Base-by-base conservation (phyloP, 1,139 yeast species). In the Hyphopichia wangnamkhiaoensis region DNA sequence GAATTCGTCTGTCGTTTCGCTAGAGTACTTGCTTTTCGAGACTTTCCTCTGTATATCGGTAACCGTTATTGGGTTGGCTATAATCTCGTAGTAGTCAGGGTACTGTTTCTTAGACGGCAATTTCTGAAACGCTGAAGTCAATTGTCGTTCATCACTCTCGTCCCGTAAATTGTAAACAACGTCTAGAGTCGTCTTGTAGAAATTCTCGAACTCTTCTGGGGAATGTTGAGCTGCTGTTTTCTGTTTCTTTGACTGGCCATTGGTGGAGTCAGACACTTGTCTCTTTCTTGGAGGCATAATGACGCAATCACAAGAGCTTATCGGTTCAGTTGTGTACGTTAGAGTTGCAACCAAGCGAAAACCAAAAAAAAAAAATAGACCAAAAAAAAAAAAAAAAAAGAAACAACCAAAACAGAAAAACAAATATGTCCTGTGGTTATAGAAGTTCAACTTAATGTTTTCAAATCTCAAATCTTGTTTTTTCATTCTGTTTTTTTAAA, bases 71-170 rank as follows among this genome's bases (percentile, higher is more conserved):
- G 95, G 95, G n/a, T 66, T 57, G 19, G 62, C 60, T 26, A 87
- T 80, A 43, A 83, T 70, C 39, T 79, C 76, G 56, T 83, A 86
- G 61, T 91, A 93, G 54, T 87, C 94, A 0, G 97, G 95, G 49
- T 86, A 89, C 29, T 78, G 65, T 49, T 84, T 84, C 54, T 79
- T 84, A 27, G 84, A 74, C 2, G 96, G 96, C 31, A 88, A 66
- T 50, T 81, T 80, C 41, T 80, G 58, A 53, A 86, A 86, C 38
- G 85, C 80, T 14, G 71, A 71, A 15, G 74, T 72, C 25, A 80
- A 54, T 37, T 50, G 53, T 32, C 68, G 51, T 38, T 62, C 61
- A 38, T 63, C 63, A 9, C 49, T 55, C 25, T 61, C 68, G 39
- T 65, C 71, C 30, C 58, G 57, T 37, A 72, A 49, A 9, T 54